These are phyloP conservation scores for Trichosanthes truncata DNA, from an alignment of 306 rosid species.

Conservation along the genomic window DNA sequence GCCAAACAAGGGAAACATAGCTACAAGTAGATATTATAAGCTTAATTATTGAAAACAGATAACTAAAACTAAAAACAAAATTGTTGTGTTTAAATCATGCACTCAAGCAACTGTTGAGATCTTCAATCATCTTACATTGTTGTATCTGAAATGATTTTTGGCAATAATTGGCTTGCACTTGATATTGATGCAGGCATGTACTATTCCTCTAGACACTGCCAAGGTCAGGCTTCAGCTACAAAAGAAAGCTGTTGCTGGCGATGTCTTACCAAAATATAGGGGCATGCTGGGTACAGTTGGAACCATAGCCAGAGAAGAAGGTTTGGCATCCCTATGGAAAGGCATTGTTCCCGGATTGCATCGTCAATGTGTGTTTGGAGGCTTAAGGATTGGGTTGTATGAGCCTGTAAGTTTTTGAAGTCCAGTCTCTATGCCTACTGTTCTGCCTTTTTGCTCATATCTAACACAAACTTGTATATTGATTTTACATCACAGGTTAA, in stretches of 20 bases:
- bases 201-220: slow-evolving; percentile 95
- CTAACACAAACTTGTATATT: slow-evolving; percentile 12
- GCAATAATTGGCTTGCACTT: not conserved
- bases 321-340: slow-evolving; percentile 79
- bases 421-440: slow-evolving; percentile 9
- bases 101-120: not conserved
- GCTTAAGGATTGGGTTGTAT: slow-evolving; percentile 83
- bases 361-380: slow-evolving; percentile 85
- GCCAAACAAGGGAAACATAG: not conserved
- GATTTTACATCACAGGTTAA: slow-evolving; percentile 50
- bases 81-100: not conserved
- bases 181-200: slow-evolving; percentile 48
- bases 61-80: not conserved
- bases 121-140: not conserved
- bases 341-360: slow-evolving; percentile 93
- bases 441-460: slow-evolving; percentile 9
- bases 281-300: slow-evolving; percentile 89
- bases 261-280: slow-evolving; percentile 71
- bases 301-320: slow-evolving; percentile 96
- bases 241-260: slow-evolving; percentile 59
- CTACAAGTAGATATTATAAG: not conserved
- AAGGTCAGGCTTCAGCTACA: slow-evolving; percentile 98
- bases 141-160: not conserved
- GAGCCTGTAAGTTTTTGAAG: slow-evolving; percentile 62
- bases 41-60: not conserved